Percentiles rank a stretch among this genome's conserved stretches.
These are phyloP conservation scores for Fonsecaea multimorphosa DNA, from an alignment of 2,329 filamentous ascomycete genomes.

Conservation along the genomic window DNA sequence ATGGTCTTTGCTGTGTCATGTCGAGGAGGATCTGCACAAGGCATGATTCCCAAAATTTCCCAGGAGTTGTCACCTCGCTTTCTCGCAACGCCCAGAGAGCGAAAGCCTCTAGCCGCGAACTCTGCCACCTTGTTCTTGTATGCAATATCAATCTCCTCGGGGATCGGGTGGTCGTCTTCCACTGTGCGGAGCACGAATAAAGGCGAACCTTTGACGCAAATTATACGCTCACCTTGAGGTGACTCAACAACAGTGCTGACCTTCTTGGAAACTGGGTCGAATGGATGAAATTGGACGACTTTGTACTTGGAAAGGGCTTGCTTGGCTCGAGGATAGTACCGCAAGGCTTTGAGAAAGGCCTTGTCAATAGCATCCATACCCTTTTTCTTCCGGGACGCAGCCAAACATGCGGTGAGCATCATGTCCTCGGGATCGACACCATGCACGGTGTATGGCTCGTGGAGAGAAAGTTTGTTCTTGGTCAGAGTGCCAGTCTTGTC, in stretches of 20 bases:
- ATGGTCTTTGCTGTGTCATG: slow-evolving; percentile 90
- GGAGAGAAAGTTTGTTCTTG: slow-evolving; percentile 89
- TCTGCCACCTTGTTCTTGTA: slow-evolving; percentile 94
- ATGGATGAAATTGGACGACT: slow-evolving; percentile 82
- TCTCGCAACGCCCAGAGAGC: slow-evolving; percentile 89
- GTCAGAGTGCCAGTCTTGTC: slow-evolving; percentile 94
- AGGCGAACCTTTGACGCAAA: slow-evolving; percentile 89
- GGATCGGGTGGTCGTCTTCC: slow-evolving; percentile 80
- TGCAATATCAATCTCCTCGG: slow-evolving; percentile 75
- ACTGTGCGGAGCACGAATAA: slow-evolving; percentile 86
- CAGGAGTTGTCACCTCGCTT: slow-evolving; percentile 81
- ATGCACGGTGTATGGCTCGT: slow-evolving; percentile 81
- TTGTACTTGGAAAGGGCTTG: slow-evolving; percentile 80
- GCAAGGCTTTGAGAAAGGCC: slow-evolving; percentile 86
- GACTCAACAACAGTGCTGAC: slow-evolving; percentile 83
- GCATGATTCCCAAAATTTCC: slow-evolving; percentile 95
- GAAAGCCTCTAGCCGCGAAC: slow-evolving; percentile 91
- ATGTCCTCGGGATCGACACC: slow-evolving; percentile 86
- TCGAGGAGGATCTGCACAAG: slow-evolving; percentile 88
- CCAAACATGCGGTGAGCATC: slow-evolving; percentile 89
- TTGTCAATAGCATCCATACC: slow-evolving; percentile 95
- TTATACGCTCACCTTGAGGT: slow-evolving; percentile 80
- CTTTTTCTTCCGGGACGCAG: slow-evolving; percentile 92
- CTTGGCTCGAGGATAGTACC: slow-evolving; percentile 83
- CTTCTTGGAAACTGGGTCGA: slow-evolving; percentile 94